These are phyloP conservation scores for Diaporthe citri DNA, from an alignment of 2,329 filamentous ascomycete species.

Conservation along the genomic window DNA sequence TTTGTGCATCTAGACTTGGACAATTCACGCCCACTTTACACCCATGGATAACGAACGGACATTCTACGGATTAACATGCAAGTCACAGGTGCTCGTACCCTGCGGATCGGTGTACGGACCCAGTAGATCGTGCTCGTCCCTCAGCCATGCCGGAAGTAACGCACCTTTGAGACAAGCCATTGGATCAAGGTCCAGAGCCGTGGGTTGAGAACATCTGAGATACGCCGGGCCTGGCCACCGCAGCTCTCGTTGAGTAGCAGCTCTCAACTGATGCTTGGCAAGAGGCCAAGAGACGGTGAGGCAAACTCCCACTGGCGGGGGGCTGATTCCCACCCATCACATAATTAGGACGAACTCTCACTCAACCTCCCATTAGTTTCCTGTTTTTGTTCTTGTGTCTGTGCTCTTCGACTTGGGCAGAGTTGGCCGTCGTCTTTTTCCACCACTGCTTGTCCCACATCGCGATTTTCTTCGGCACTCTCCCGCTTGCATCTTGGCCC, in stretches of 20 bases:
- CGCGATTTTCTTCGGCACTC: not conserved
- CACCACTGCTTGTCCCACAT: conserved; percentile 22
- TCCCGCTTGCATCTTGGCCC: not conserved
- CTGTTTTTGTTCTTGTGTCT: not conserved
- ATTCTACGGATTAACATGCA: not conserved
- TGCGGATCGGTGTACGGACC: not conserved
- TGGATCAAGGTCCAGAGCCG: conserved; percentile 2
- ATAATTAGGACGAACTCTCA: conserved; percentile 20
- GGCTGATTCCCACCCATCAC: not conserved
- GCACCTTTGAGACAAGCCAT: conserved; percentile 3
- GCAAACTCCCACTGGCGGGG: not conserved
- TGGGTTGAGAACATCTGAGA: not conserved
- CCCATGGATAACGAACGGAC: not conserved
- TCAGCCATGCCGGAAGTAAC: conserved; percentile 8
- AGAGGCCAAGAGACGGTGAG: not conserved
- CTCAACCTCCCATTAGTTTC: not conserved
- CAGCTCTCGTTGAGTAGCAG: not conserved
- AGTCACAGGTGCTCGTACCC: not conserved
- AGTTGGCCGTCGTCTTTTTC: not conserved
- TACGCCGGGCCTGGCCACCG: not conserved
- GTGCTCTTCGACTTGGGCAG: not conserved
- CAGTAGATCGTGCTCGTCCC: not conserved
- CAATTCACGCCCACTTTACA: not conserved
- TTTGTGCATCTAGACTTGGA: not conserved
- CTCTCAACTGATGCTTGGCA: not conserved